A percentile compares a stretch with the other conserved stretches of the same genome.
phyloP scores from a whole-genome alignment of 257 asterid species.

The Solanum medicagineum region DNA sequence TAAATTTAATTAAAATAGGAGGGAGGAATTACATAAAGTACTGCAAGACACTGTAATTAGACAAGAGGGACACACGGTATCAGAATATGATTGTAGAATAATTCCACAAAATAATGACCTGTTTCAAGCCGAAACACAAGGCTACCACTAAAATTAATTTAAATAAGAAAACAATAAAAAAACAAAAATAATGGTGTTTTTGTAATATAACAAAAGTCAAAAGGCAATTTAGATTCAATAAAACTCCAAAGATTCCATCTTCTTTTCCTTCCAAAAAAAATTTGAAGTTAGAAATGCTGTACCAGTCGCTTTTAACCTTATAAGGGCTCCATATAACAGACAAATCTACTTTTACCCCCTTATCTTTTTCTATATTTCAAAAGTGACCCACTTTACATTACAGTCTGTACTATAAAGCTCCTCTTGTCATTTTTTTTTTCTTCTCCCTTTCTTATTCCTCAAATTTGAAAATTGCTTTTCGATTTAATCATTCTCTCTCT shows the following conservation, averaged over 20 bases:
- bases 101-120: slow-evolving; percentile 4
- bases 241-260: slow-evolving; percentile 24
- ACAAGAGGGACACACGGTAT: not conserved
- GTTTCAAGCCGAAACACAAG: slow-evolving; percentile 2
- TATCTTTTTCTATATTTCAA: not conserved
- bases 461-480: not conserved
- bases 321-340: slow-evolving; percentile 12
- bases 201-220: slow-evolving; percentile 9
- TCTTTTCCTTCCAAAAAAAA: not conserved
- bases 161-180: not conserved
- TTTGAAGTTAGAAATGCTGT: not conserved
- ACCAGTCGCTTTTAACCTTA: not conserved
- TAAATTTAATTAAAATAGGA: too few relatives aligned
- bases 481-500: not conserved
- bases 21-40: not conserved
- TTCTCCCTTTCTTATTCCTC: not conserved
- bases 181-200: slow-evolving; percentile 15
- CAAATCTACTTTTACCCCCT: slow-evolving; percentile 8
- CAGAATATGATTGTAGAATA: slow-evolving; percentile 3
- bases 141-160: not conserved
- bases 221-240: not conserved
- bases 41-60: not conserved
- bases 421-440: not conserved
- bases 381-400: not conserved
- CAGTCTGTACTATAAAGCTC: not conserved